Evolutionary conservation across 371 early-diverging fungal species (phyloP).

Genomic region (Catenaria anguillulae): DNA sequence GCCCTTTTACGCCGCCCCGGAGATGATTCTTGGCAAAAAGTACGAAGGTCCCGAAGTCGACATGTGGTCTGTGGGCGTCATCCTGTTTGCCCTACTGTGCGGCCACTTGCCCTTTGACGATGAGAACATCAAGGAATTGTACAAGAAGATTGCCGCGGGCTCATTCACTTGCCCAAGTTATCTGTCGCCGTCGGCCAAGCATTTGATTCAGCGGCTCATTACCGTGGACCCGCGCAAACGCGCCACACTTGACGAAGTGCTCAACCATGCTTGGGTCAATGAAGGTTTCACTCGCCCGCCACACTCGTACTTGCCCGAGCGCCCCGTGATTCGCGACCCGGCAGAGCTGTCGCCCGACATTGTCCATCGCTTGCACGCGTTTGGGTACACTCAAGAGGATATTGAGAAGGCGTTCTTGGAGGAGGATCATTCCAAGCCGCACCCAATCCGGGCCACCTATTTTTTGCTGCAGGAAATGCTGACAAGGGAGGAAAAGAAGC

Average conservation of each 20-base stretch:
- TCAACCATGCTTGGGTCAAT: slow-evolving; percentile 32
- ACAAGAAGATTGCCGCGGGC: slow-evolving; percentile 41
- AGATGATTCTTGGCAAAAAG: slow-evolving; percentile 35
- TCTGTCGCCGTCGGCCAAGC: slow-evolving; percentile 24
- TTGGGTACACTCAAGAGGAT: slow-evolving; percentile 28
- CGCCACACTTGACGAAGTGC: slow-evolving; percentile 33
- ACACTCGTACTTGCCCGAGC: slow-evolving; percentile 25
- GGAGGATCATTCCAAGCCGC: slow-evolving; percentile 15
- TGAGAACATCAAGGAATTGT: slow-evolving; percentile 30
- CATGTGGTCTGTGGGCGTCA: slow-evolving; percentile 43
- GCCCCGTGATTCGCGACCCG: slow-evolving; percentile 18
- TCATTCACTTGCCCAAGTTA: slow-evolving; percentile 28
- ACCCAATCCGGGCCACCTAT: slow-evolving; percentile 33
- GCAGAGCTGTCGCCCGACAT: slow-evolving; percentile 19
- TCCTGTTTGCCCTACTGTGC: slow-evolving; percentile 30
- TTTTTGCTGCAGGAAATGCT: slow-evolving; percentile 33
- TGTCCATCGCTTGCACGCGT: slow-evolving; percentile 20
- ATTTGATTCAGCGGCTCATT: slow-evolving; percentile 31
- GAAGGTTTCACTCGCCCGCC: slow-evolving; percentile 27
- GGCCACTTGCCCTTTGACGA: slow-evolving; percentile 39
- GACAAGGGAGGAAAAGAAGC: slow-evolving; percentile 21
- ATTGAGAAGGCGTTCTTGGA: slow-evolving; percentile 22
- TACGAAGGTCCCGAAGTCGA: slow-evolving; percentile 53
- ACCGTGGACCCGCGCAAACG: slow-evolving; percentile 33
- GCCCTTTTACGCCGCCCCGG: slow-evolving; percentile 41